Conservation (phyloP, 352 stramenopile species). For the Nothophytophthora sp. region DNA sequence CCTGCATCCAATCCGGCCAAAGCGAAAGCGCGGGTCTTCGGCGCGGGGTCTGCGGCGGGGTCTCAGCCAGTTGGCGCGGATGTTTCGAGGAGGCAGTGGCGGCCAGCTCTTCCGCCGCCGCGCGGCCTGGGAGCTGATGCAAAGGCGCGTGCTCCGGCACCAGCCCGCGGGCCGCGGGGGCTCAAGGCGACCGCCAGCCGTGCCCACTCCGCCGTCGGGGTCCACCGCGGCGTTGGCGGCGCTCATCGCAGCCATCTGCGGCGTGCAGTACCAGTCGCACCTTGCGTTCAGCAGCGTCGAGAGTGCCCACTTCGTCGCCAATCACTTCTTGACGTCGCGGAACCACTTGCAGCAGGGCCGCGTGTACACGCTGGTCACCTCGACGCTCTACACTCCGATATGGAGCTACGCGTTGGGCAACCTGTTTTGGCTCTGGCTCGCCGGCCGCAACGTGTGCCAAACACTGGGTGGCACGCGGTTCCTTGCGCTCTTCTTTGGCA, state of each 20-base stretch:
- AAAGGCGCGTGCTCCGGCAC: constrained; percentile 1
- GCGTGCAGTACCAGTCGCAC: constrained; percentile 7
- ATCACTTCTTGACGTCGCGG: constrained; percentile 12
- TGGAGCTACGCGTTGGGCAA: constrained; percentile 5
- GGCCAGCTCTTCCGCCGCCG: neutral
- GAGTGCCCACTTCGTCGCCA: constrained; percentile 8
- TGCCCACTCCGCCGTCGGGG: neutral
- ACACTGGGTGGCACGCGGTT: constrained; percentile 14
- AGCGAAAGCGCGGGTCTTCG: too few relatives aligned
- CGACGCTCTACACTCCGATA: constrained; percentile 11
- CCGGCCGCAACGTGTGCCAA: constrained; percentile 17
- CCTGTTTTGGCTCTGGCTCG: constrained; percentile 10
- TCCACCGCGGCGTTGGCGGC: constrained; percentile 7
- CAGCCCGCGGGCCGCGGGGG: neutral
- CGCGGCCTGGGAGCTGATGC: neutral
- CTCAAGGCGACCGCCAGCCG: neutral
- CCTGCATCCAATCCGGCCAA: too few relatives aligned
- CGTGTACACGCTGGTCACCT: constrained; percentile 17
- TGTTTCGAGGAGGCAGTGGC: too few relatives aligned
- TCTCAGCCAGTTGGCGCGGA: too few relatives aligned
- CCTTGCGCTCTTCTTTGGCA: constrained; percentile 11
- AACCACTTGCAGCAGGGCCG: constrained; percentile 5
- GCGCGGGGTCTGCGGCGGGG: too few relatives aligned
- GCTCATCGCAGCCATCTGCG: constrained; percentile 9
- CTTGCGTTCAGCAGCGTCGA: constrained; percentile 3